Percentiles rank a stretch among this genome's conserved stretches.
Evolutionary conservation across 1,284 basidiomycete species (phyloP).

Genomic region (Boletellus deceptivus): DNA sequence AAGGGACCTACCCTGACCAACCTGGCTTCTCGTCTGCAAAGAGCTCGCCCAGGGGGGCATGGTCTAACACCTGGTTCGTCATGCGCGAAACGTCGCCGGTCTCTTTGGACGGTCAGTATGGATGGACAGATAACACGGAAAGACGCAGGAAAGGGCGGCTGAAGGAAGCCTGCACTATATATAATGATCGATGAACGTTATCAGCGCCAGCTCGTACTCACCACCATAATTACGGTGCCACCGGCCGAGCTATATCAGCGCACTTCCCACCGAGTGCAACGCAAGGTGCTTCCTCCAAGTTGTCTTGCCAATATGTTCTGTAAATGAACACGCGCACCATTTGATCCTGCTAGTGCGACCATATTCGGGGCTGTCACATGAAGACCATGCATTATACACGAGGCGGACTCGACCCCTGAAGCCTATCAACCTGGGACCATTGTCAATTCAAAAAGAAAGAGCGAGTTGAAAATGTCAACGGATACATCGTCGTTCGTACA

Average conservation of each 20-base stretch:
- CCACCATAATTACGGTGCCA: no score
- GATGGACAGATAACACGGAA: no score
- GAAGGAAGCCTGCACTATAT: no score
- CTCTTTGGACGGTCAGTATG: neutral
- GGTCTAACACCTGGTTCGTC: neutral
- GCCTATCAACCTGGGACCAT: no score
- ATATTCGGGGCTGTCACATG: neutral
- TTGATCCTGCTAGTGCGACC: no score
- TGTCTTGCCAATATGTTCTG: neutral
- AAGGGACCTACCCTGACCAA: constrained; percentile 13
- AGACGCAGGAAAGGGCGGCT: neutral
- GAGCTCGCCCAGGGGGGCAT: constrained; percentile 1
- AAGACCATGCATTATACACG: neutral
- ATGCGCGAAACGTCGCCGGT: neutral
- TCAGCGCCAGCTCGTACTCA: no score
- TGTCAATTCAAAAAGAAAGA: no score
- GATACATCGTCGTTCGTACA: neutral
- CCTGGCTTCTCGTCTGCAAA: constrained; percentile 16
- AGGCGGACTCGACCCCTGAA: neutral
- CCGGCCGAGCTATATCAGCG: no score
- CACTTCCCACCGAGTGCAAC: no score
- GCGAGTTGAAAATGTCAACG: no score
- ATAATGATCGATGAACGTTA: no score
- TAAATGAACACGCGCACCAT: neutral
- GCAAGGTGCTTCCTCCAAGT: no score